phyloP scores from a whole-genome alignment of 192 early-diverging fungal species.

The Mortierella claussenii region DNA sequence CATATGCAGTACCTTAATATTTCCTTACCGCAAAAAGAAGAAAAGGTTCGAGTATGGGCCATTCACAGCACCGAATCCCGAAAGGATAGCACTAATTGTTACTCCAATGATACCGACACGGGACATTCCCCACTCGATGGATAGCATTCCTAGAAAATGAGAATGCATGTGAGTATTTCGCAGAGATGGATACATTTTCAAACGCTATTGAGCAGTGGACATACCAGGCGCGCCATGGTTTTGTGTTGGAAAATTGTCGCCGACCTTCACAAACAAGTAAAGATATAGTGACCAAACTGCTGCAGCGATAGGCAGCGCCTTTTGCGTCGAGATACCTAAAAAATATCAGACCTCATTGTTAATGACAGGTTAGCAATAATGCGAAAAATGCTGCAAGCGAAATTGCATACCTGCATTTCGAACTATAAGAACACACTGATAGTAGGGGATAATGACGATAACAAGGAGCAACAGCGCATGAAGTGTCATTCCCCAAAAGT shows the following conservation, averaged over 20 bases:
- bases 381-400: too few relatives aligned
- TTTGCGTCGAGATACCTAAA: constrained; percentile 36
- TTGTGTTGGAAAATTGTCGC: constrained; percentile 67
- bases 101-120: constrained; percentile 92
- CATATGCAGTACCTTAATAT: background rate
- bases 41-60: constrained; percentile 88
- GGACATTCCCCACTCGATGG: constrained; percentile 79
- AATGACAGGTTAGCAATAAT: too few relatives aligned
- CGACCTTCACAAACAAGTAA: constrained; percentile 72
- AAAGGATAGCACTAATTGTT: constrained; percentile 91
- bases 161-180: background rate
- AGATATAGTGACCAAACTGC: constrained; percentile 55
- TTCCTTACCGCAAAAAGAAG: constrained; percentile 78
- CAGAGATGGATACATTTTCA: too few relatives aligned
- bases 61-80: constrained; percentile 95
- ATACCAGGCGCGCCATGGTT: constrained; percentile 32
- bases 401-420: constrained; percentile 50
- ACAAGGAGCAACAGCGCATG: constrained; percentile 74
- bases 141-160: constrained; percentile 32
- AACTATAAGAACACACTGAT: constrained; percentile 76
- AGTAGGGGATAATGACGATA: constrained; percentile 78
- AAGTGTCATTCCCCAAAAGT: constrained; percentile 80
- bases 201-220: too few relatives aligned
- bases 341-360: too few relatives aligned
- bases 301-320: constrained; percentile 36